These are phyloP conservation scores for Tulasnella sp. DNA, from an alignment of 768 basidiomycete species.

Conservation along the genomic window DNA sequence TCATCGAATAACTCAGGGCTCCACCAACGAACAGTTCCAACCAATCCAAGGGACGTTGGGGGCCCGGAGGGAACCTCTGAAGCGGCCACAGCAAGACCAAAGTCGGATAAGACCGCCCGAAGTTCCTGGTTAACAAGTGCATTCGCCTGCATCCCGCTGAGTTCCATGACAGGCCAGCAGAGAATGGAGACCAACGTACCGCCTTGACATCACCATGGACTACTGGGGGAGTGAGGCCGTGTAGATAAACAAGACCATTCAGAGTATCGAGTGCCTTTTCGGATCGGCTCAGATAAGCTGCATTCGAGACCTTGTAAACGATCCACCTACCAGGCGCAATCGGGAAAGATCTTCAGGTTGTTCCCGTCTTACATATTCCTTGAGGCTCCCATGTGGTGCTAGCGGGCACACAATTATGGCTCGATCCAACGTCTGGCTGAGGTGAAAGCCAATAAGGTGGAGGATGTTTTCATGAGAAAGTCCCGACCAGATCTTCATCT, in stretches of 20 bases:
- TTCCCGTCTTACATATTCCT: too few species aligned
- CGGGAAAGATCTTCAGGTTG: too few species aligned
- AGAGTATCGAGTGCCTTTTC: constrained; percentile 6
- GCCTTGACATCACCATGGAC: constrained; percentile 9
- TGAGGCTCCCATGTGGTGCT: too few species aligned
- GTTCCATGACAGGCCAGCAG: neutral
- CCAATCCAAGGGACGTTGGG: neutral
- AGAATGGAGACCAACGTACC: too few species aligned
- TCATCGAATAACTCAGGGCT: constrained; percentile 2
- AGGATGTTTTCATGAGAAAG: too few species aligned
- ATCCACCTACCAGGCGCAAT: too few species aligned
- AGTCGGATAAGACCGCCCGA: constrained; percentile 1
- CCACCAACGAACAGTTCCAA: neutral
- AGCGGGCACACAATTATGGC: too few species aligned
- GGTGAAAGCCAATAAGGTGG: too few species aligned
- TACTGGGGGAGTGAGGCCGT: constrained; percentile 2
- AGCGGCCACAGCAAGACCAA: neutral
- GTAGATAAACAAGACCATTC: constrained; percentile 7
- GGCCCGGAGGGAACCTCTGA: constrained; percentile 1
- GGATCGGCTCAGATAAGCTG: too few species aligned
- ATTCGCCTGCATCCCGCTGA: neutral
- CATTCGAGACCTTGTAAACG: too few species aligned
- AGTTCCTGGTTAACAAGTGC: neutral
- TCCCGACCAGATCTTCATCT: too few species aligned
- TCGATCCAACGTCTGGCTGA: too few species aligned